Evolutionary conservation across 1,139 yeast species (phyloP), one percentile per base, ranked within the genome.

Genomic region (Ogataea hybrid): DNA sequence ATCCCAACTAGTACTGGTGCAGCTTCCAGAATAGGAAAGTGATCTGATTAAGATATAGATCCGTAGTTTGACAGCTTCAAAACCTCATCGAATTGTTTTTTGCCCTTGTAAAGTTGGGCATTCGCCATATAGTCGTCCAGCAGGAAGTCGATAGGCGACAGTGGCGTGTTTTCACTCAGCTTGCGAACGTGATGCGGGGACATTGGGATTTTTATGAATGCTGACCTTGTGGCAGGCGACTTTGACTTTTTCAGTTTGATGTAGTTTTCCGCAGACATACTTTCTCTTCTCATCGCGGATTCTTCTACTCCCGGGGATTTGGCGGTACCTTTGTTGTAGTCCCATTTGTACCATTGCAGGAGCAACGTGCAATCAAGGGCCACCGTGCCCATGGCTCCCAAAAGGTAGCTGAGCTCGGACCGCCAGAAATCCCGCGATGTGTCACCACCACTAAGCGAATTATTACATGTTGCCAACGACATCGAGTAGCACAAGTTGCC

Each of bases 401-500:
- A 37, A 8, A 62, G 44, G 42, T 60, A 62, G 47, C 64, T 58
- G 14, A 59, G 30, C 39, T 62, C 62, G 4, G 54, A 47, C 3
- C 39, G 32, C 66, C 66, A 62, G 39, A 62, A 62, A 5, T 50
- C 46, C 11, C 25, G 28, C 1, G 61, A 45, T 5, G 21, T 43
- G 3, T 57, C 48, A 2, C 64, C 65, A 2, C 65, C 65, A 17
- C 32, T 38, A 5, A 57, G 38, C 1, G 64, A 47, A 12, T 49
- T 39, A 28, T 52, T 44, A 31, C 56, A 56, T 2, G 86, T 70
- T 35, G 87, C 56, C 22, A 90, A 82, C 3, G 96, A 85, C 11
- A 81, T 53, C 0, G 95, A 79, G 61, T 90, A 92, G 3, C 88
- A 77, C n/a, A 83, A 53, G 61, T 92, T 92, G 3, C 96, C 96